These are phyloP conservation scores for Coemansia sp. DNA, from an alignment of 192 early-diverging fungal genomes.

Conservation along the genomic window DNA sequence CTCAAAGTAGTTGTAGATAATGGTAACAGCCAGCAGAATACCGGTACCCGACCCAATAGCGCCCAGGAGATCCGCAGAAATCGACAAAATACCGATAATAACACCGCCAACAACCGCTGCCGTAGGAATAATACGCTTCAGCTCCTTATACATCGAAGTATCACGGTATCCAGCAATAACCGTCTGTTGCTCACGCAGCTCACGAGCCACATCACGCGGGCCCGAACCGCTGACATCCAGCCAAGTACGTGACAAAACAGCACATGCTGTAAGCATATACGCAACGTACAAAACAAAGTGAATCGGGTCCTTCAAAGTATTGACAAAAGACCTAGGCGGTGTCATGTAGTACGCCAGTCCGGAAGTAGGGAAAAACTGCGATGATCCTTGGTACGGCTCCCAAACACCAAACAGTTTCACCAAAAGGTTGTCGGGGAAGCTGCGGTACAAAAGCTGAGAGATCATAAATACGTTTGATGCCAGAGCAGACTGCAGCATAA, in stretches of 20 bases:
- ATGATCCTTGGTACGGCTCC: slow-evolving; percentile 94
- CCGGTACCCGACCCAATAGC: slow-evolving; percentile 99
- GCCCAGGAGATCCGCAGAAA: slow-evolving; percentile 94
- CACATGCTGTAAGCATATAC: slow-evolving; percentile 95
- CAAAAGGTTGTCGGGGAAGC: slow-evolving; percentile 95
- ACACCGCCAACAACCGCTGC: slow-evolving; percentile 98
- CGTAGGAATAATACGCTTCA: slow-evolving; percentile 97
- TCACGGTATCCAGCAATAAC: slow-evolving; percentile 94
- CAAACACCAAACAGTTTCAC: slow-evolving; percentile 94
- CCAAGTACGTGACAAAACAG: slow-evolving; percentile 97
- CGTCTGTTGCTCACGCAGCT: slow-evolving; percentile 97
- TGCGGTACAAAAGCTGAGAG: slow-evolving; percentile 96
- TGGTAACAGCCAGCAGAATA: slow-evolving; percentile 97
- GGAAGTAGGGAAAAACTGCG: slow-evolving; percentile 87
- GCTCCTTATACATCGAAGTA: slow-evolving; percentile 98
- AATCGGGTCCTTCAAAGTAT: slow-evolving; percentile 87
- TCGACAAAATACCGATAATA: slow-evolving; percentile 92
- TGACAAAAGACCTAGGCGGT: slow-evolving; percentile 84
- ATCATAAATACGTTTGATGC: slow-evolving; percentile 98
- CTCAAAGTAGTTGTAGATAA: slow-evolving; percentile 99
- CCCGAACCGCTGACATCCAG: slow-evolving; percentile 98
- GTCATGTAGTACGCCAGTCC: slow-evolving; percentile 99
- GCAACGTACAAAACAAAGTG: slow-evolving; percentile 92
- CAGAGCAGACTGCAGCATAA: slow-evolving; percentile 98
- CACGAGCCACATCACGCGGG: slow-evolving; percentile 94